phyloP scores from a whole-genome alignment of 2,329 filamentous ascomycete genomes.

The Lojkania enalia region DNA sequence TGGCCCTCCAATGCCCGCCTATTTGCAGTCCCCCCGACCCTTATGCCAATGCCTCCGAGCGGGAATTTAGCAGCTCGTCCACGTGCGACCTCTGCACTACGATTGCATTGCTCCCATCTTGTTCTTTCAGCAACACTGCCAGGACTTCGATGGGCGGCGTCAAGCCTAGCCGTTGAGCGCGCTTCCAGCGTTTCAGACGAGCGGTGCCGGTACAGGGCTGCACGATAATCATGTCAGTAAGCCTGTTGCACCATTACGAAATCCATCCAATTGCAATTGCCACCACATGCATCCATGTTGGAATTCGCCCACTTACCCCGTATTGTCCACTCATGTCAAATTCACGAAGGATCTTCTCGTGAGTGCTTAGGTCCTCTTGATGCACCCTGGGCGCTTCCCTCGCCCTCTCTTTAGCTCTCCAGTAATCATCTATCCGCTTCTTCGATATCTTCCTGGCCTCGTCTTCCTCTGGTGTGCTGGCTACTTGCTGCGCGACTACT shows the following conservation, averaged over 20 bases:
- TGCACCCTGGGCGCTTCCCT: constrained; percentile 74
- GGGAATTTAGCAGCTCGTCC: constrained; percentile 64
- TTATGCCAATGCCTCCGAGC: constrained; percentile 44
- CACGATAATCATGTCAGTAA: constrained; percentile 18
- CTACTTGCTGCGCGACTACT: constrained; percentile 25
- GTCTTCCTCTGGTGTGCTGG: constrained; percentile 49
- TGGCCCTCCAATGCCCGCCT: neutral
- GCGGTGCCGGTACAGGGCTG: constrained; percentile 87
- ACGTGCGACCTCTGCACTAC: constrained; percentile 71
- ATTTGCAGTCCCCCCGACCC: neutral
- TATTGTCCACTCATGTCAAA: constrained; percentile 93
- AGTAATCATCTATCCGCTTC: constrained; percentile 74
- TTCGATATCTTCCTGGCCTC: constrained; percentile 68
- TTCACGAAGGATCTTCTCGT: constrained; percentile 86
- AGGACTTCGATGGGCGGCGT: constrained; percentile 88
- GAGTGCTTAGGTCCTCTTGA: constrained; percentile 69
- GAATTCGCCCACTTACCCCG: constrained; percentile 65
- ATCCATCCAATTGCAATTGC: neutral
- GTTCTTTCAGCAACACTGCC: constrained; percentile 76
- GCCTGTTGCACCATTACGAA: neutral
- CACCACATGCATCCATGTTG: neutral
- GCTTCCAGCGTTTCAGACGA: constrained; percentile 82
- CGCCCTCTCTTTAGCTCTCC: constrained; percentile 70
- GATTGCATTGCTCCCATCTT: constrained; percentile 55
- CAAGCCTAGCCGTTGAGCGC: constrained; percentile 81